Evolutionary conservation across 106 monocot species (phyloP).

Genomic region (Gastrodia elata): DNA sequence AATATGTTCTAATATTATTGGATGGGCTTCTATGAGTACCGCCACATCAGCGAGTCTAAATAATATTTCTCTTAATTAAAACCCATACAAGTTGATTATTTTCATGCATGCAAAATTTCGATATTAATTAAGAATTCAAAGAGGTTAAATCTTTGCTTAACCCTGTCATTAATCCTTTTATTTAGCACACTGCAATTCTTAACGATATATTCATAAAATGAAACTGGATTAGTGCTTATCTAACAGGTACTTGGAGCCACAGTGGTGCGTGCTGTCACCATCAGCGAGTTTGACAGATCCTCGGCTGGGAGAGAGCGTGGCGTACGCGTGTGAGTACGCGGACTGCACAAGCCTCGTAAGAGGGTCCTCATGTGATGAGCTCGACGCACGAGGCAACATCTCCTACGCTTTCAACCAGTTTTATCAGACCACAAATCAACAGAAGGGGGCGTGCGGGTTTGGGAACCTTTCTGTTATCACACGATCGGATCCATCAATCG

Average conservation of each 20-base stretch:
- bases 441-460: constrained; percentile 57
- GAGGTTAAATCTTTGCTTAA: no score
- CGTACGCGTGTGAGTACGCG: constrained; percentile 56
- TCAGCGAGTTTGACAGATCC: constrained; percentile 35
- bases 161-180: no score
- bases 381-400: constrained; percentile 48
- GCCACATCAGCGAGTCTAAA: no score
- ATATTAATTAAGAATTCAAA: no score
- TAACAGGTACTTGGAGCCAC: constrained; percentile 31
- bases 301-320: constrained; percentile 22
- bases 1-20: no score
- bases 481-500: constrained; percentile 47
- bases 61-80: no score
- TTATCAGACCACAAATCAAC: constrained; percentile 57
- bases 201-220: no score
- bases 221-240: neutral
- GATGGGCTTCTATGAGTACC: no score
- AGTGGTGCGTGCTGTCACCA: constrained; percentile 76
- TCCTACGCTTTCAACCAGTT: constrained; percentile 85
- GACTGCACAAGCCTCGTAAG: constrained; percentile 73
- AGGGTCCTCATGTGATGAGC: constrained; percentile 56
- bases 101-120: no score
- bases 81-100: no score
- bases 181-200: no score
- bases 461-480: constrained; percentile 39